Base-by-base conservation (phyloP, 2,329 filamentous ascomycete species). In the Colletotrichum tropicale region DNA sequence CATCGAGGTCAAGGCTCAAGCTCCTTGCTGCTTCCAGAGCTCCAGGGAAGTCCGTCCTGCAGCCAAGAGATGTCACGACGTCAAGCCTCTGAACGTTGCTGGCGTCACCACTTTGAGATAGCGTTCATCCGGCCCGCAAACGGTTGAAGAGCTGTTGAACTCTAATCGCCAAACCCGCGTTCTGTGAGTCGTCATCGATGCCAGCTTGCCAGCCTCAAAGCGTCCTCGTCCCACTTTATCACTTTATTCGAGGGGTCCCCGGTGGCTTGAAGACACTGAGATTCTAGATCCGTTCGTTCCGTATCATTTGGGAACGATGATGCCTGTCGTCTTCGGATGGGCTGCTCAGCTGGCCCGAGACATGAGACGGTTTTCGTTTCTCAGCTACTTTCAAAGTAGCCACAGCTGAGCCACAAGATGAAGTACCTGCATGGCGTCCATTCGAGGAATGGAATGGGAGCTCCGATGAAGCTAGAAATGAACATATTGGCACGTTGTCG, bases 141-240 rank as follows among this genome's bases (percentile, higher is more conserved):
- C 70, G 58, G 70, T 48, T 48, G 38, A 26, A 43, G 48, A 21
- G 70, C 70, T 65, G 71, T 52, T 24, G 62, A 70, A 62, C 62
- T 65, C 43, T 72, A 26, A 60, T 43, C 56, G 15, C 36, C 64
- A 58, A 32, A 9, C 75, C 8, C 4, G 55, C 5, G 18, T 26
- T 55, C 32, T 18, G 55, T 38, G 34, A 26, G 56, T 74, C 74
- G 74, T 76, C 74, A 76, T 76, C 58, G 58, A 76, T 65, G 48
- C 32, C 64, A 58, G 43, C 43, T 34, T 64, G 48, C 32, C 64
- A 58, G 56, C 43, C 58, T 64, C 58, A 32, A 58, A 48, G 24
- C 56, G n/a, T 68, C 24, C 30, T 34, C 28, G 36, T 34, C 36
- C 36, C 12, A 52, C 34, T 16, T 32, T 32, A 8, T 26, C 48